Evolutionary conservation across 2,329 filamentous ascomycete species (phyloP).

Genomic region (Paecilomyces sp.): DNA sequence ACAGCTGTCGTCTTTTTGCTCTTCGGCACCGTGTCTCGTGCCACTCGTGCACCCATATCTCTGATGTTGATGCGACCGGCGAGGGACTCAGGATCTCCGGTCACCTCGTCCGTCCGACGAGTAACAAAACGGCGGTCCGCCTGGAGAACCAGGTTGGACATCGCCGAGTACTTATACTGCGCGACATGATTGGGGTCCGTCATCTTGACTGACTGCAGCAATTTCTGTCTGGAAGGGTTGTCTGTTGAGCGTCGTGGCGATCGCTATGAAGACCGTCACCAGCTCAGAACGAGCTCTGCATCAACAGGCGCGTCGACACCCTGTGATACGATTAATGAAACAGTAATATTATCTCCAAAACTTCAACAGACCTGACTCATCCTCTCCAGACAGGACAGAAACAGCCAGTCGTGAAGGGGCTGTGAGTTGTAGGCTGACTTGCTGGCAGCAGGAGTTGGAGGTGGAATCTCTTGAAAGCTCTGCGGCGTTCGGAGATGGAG

Average conservation of each 20-base stretch:
- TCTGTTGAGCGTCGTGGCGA: conserved; percentile 12
- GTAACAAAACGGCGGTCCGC: conserved; percentile 94
- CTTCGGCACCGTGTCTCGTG: conserved; percentile 71
- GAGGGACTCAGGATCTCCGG: conserved; percentile 93
- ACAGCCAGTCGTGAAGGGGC: conserved; percentile 18
- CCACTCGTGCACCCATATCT: conserved; percentile 86
- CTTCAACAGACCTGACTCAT: conserved; percentile 31
- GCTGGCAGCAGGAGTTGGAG: conserved; percentile 11
- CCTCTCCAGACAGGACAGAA: conserved; percentile 22
- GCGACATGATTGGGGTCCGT: conserved; percentile 70
- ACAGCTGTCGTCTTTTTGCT: conserved; percentile 65
- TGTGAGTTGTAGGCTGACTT: conserved; percentile 15
- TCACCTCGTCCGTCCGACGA: conserved; percentile 86
- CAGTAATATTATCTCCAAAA: conserved; percentile 9
- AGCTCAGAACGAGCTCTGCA: conserved; percentile 24
- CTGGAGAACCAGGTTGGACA: conserved; percentile 99
- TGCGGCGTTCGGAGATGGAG: conserved; percentile 1
- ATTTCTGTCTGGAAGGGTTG: not conserved
- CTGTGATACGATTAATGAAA: conserved; percentile 19
- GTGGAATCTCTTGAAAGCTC: not conserved
- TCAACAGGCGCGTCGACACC: conserved; percentile 26
- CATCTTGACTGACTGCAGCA: conserved; percentile 45
- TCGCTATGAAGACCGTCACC: conserved; percentile 15
- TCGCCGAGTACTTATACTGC: conserved; percentile 98
- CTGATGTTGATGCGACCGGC: conserved; percentile 87